Percentiles rank a stretch among this genome's conserved stretches.
phyloP scores from a whole-genome alignment of 148 eudicot species.

The Nepenthes gracilis region DNA sequence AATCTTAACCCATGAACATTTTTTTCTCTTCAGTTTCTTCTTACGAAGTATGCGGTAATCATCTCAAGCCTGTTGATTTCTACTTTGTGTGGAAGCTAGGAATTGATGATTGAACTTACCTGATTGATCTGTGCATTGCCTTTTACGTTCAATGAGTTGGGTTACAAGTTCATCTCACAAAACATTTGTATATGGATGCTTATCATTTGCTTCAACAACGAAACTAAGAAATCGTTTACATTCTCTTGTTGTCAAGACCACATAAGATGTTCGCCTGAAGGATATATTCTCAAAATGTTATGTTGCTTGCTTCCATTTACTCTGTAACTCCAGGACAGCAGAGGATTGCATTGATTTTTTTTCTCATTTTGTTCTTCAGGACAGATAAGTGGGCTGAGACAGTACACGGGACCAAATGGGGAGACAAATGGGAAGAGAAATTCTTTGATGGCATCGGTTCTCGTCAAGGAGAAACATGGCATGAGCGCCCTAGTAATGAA shows the following conservation, averaged over 20 bases:
- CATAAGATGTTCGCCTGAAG: too few species aligned
- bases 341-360: neutral
- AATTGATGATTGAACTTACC: too few species aligned
- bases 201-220: too few species aligned
- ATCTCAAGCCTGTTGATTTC: neutral
- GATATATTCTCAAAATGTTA: too few species aligned
- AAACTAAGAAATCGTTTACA: too few species aligned
- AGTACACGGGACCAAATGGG: constrained; percentile 96
- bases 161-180: too few species aligned
- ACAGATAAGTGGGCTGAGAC: constrained; percentile 99
- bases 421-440: constrained; percentile 98
- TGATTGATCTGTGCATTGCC: too few species aligned
- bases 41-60: neutral
- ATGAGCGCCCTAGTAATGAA: constrained; percentile 64
- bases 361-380: constrained; percentile 32
- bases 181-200: too few species aligned
- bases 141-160: too few species aligned
- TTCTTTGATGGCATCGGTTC: constrained; percentile 93
- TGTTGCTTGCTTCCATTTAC: too few species aligned
- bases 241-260: too few species aligned
- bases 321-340: too few species aligned
- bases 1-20: neutral
- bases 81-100: neutral
- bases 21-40: constrained; percentile 1
- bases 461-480: constrained; percentile 99